A percentile compares a stretch with the other conserved stretches of the same genome.
These are phyloP conservation scores for Schwanniomyces sp. DNA, from an alignment of 805 yeast genomes.

Conservation along the genomic window DNA sequence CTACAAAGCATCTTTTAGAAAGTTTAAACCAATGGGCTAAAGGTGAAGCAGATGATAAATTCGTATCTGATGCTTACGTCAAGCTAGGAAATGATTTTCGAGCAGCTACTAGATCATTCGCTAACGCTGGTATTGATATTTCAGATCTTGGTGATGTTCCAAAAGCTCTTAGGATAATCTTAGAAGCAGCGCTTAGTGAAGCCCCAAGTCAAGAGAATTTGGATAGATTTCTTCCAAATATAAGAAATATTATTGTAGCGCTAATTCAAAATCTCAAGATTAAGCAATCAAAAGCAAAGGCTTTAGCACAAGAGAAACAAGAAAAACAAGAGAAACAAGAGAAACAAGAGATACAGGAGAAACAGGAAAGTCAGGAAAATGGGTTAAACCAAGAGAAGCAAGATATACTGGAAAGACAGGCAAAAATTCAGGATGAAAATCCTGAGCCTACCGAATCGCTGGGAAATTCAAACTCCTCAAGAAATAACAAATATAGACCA, in stretches of 20 bases:
- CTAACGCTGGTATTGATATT: conserved; percentile 75
- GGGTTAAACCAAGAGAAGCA: not conserved
- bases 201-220: conserved; percentile 80
- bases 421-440: not conserved
- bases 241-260: conserved; percentile 81
- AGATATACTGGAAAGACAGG: not conserved
- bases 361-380: too few relatives aligned
- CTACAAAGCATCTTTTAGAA: conserved; percentile 87
- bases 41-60: conserved; percentile 72
- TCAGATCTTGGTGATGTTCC: conserved; percentile 92
- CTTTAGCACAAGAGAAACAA: conserved; percentile 24
- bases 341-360: conserved; percentile 1
- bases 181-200: conserved; percentile 85
- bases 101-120: conserved; percentile 77
- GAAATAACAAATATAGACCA: not conserved
- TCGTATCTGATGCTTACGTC: conserved; percentile 89
- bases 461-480: not conserved
- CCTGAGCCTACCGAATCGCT: not conserved
- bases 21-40: conserved; percentile 89
- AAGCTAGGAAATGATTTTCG: conserved; percentile 92
- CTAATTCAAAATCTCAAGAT: conserved; percentile 75
- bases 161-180: conserved; percentile 66
- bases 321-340: conserved; percentile 8
- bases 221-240: conserved; percentile 78
- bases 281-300: conserved; percentile 64